Conservation (phyloP, 495 filamentous ascomycete species). For the Neurospora discreta region DNA sequence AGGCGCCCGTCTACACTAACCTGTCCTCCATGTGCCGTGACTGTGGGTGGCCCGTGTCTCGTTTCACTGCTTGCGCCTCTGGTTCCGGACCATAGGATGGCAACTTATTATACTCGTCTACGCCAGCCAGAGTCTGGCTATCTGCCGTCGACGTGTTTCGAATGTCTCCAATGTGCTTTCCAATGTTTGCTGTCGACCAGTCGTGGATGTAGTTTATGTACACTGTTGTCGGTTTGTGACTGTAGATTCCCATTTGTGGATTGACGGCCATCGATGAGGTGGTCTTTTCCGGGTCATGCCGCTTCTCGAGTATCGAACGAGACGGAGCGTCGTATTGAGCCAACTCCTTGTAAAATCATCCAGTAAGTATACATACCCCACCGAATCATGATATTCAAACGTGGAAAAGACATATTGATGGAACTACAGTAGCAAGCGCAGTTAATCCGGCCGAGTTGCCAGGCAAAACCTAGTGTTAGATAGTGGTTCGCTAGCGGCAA, state of each 20-base stretch:
- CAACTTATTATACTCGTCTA: neutral
- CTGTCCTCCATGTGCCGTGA: neutral
- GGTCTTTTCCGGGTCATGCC: neutral
- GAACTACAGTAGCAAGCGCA: neutral
- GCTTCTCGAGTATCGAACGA: neutral
- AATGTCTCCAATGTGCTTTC: neutral
- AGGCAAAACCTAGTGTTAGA: neutral
- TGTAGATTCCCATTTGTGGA: neutral
- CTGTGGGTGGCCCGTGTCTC: neutral
- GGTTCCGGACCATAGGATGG: neutral
- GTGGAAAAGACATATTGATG: neutral
- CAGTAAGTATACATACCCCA: neutral
- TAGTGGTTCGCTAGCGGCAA: neutral
- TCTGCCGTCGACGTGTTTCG: neutral
- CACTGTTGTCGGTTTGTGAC: neutral
- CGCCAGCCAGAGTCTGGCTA: neutral
- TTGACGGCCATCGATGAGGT: neutral
- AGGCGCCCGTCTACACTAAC: neutral
- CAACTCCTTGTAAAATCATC: neutral
- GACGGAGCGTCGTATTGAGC: neutral
- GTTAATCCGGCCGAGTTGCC: neutral
- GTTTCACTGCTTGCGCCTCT: neutral
- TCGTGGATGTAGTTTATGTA: neutral
- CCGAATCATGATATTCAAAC: no score
- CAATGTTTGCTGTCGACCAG: neutral